Percentiles rank a stretch among this genome's conserved stretches.
Evolutionary conservation across 305 asterid genomes (phyloP).

Genomic region (Fraxinus sp.): DNA sequence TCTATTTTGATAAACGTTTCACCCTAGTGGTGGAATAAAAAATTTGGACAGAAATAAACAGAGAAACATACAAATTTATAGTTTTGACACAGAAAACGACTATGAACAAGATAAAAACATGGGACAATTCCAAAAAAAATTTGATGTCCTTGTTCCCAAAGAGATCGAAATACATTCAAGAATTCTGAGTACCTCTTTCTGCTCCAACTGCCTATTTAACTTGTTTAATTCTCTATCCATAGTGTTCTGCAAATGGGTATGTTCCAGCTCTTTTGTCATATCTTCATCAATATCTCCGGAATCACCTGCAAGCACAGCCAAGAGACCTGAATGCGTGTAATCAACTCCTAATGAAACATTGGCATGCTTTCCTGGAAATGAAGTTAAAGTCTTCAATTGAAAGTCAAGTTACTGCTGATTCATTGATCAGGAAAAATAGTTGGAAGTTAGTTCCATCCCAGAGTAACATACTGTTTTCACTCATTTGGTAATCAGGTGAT

Average conservation of each 20-base stretch:
- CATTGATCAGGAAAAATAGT: background rate
- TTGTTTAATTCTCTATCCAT: constrained; percentile 88
- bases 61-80: background rate
- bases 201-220: constrained; percentile 77
- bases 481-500: constrained; percentile 84
- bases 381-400: background rate
- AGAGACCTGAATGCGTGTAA: background rate
- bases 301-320: constrained; percentile 52
- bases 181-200: constrained; percentile 69
- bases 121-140: background rate
- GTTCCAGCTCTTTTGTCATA: constrained; percentile 88
- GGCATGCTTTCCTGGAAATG: background rate
- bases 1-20: background rate
- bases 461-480: constrained; percentile 64
- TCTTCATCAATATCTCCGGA: constrained; percentile 81
- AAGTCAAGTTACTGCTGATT: constrained; percentile 5
- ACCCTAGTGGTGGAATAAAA: background rate
- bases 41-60: background rate
- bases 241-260: constrained; percentile 78
- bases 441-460: background rate
- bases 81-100: background rate
- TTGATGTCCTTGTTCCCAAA: background rate
- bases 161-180: constrained; percentile 10
- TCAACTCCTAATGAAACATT: background rate
- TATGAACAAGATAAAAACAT: background rate